These are phyloP conservation scores for Acanthamoeba triangularis DNA, from an alignment of 208 protist species.

Conservation along the genomic window DNA sequence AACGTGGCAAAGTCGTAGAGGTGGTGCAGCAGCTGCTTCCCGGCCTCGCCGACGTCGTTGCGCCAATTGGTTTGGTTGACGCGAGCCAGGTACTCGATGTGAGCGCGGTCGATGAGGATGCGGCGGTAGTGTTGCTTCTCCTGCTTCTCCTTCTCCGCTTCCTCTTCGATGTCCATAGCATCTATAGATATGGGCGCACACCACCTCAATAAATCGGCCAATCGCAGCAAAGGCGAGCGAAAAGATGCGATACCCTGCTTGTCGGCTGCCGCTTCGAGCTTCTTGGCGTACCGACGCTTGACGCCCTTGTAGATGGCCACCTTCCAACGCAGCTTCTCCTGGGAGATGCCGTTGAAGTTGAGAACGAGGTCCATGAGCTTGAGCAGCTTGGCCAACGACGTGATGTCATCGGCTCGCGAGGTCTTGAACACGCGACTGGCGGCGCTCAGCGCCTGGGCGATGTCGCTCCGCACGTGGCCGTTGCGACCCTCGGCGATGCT, in stretches of 20 bases:
- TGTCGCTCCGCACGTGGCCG: background rate
- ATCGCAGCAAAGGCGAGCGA: background rate
- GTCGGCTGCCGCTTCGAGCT: background rate
- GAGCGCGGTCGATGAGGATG: background rate
- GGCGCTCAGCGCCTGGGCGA: background rate
- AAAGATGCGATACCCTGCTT: background rate
- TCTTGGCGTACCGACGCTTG: constrained; percentile 17
- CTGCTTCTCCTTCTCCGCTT: constrained; percentile 11
- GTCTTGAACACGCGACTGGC: background rate
- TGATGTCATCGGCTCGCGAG: background rate
- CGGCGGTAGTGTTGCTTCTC: constrained; percentile 57
- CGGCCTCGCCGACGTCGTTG: background rate
- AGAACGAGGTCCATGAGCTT: constrained; percentile 23
- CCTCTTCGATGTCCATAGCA: background rate
- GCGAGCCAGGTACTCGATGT: constrained; percentile 9
- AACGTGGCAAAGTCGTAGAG: constrained; percentile 23
- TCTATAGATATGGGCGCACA: background rate
- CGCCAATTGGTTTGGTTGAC: constrained; percentile 40
- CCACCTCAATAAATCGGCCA: background rate
- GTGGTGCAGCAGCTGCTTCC: background rate
- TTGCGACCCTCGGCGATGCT: background rate
- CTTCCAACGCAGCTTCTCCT: constrained; percentile 18
- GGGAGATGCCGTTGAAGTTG: constrained; percentile 64
- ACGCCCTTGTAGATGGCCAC: background rate
- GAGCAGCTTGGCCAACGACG: constrained; percentile 9